phyloP scores from a whole-genome alignment of 2,329 filamentous ascomycete species.

The Fusarium liriodendri region DNA sequence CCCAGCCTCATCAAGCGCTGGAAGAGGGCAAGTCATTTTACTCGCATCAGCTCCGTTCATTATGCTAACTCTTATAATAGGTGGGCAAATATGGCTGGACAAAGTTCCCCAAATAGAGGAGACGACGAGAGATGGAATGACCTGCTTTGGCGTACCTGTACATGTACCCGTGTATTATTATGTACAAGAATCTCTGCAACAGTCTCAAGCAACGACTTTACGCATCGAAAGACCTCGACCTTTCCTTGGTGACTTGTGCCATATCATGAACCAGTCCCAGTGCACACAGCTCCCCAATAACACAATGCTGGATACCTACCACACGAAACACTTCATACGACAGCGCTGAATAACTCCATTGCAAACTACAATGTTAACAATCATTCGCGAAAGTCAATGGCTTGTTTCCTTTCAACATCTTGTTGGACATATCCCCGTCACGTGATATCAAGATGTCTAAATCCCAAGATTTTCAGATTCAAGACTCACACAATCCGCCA shows the following conservation, averaged over 20 bases:
- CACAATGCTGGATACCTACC: neutral
- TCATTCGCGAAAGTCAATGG: neutral
- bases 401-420: neutral
- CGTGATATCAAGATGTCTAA: slow-evolving; percentile 33
- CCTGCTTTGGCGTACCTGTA: slow-evolving; percentile 42
- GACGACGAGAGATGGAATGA: slow-evolving; percentile 28
- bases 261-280: neutral
- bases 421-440: slow-evolving; percentile 18
- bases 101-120: slow-evolving; percentile 66
- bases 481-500: neutral
- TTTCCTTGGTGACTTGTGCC: slow-evolving; percentile 5
- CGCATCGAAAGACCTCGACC: neutral
- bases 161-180: slow-evolving; percentile 50
- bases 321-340: neutral
- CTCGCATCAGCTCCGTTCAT: neutral
- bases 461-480: slow-evolving; percentile 10
- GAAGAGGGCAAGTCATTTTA: slow-evolving; percentile 78
- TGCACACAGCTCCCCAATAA: neutral
- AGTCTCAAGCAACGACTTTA: slow-evolving; percentile 18
- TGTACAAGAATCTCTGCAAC: slow-evolving; percentile 40
- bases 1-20: slow-evolving; percentile 89
- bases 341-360: neutral
- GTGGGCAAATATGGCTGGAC: slow-evolving; percentile 66
- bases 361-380: neutral
- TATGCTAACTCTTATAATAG: slow-evolving; percentile 55